Evolutionary conservation across 805 yeast genomes (phyloP), one percentile per base, ranked within the genome.

Genomic region (Cyberlindnera mrakii): DNA sequence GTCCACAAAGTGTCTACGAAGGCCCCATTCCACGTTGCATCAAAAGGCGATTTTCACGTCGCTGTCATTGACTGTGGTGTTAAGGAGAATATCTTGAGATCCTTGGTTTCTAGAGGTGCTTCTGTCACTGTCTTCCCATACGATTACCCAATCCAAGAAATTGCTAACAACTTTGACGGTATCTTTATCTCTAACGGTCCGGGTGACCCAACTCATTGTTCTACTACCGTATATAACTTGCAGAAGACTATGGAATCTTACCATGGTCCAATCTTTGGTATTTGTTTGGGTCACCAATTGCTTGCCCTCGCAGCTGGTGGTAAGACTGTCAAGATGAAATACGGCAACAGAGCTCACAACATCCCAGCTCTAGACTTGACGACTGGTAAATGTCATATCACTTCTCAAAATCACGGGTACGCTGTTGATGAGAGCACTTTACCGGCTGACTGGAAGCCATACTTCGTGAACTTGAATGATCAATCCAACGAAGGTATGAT

Each of bases 311-410:
- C 99, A 13, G 76, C 89, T 14, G 99, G 98, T 45, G 98, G 96
- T 29, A 80, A 81, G 59, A 93, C 99, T 38, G 64, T 83, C 59
- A 93, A 95, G 69, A 74, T 93, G 76, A 90, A 88, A 67, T 93
- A 90, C 64, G 99, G 99, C 69, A 93, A 93, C 76, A 84, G 99
- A 70, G 99, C 97, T 23, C 99, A 95, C 70, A 93, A 93, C 65
- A 95, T 95, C 51, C 99, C 99, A 45, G 95, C 96, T 13, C 75
- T 90, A 62, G 96, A 91, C 64, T 66, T 90, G 56, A 71, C 80
- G 42, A 85, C 95, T 29, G 97, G 98, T 45, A 82, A 85, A 62
- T 91, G 98, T 65, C 96, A 93, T 67, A 95, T 93, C 65, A 93
- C 99, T 11, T 91, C 98, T 23, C 99, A 93, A 72, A 93, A 93